Evolutionary conservation across 78 protist species (phyloP).

Genomic region (Polysphondylium violaceum): DNA sequence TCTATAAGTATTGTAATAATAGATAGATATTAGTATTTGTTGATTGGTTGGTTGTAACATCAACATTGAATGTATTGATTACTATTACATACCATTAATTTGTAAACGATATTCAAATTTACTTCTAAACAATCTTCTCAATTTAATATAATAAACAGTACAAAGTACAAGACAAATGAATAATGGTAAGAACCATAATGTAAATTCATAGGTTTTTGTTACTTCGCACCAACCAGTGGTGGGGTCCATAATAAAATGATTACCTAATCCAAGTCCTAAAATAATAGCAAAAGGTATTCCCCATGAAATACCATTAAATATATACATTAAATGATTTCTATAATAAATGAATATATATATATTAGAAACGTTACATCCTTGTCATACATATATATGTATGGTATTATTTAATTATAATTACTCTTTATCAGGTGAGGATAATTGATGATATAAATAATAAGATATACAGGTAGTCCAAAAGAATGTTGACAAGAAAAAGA

Average conservation of each 20-base stretch:
- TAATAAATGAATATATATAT: not conserved
- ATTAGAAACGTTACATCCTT: no score
- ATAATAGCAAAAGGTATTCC: constrained; percentile 43
- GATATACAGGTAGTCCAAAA: constrained; percentile 66
- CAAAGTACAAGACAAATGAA: constrained; percentile 31
- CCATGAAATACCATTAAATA: constrained; percentile 25
- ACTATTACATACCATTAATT: constrained; percentile 26
- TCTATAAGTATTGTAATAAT: constrained; percentile 7
- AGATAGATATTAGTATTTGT: not conserved
- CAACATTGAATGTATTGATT: not conserved
- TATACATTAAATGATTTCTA: constrained; percentile 9
- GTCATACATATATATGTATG: no score
- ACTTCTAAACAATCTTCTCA: constrained; percentile 47
- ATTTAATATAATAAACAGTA: constrained; percentile 37
- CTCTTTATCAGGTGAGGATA: constrained; percentile 60
- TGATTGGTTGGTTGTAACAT: not conserved
- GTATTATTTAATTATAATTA: not conserved
- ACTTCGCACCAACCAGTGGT: constrained; percentile 45
- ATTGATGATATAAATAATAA: constrained; percentile 58
- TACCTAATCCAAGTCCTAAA: constrained; percentile 1
- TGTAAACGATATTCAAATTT: constrained; percentile 53
- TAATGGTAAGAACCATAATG: constrained; percentile 52
- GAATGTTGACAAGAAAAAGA: constrained; percentile 59
- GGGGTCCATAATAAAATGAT: constrained; percentile 1
- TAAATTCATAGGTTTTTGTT: constrained; percentile 14